Conservation (phyloP, 768 basidiomycete genomes). For the Rhodotorula babjevae region DNA sequence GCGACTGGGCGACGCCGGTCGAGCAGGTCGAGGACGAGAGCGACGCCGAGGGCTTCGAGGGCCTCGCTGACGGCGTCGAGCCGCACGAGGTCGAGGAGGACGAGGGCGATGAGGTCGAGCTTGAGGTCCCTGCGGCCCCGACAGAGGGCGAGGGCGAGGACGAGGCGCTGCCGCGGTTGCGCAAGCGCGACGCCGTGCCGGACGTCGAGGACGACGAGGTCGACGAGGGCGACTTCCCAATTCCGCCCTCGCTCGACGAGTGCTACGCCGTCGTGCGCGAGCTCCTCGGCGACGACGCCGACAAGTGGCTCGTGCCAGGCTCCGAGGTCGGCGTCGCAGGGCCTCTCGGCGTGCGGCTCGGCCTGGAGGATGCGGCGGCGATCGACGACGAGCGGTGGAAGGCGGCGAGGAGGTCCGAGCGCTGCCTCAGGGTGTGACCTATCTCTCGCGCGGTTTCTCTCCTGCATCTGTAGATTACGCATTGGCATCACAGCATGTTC, state of each 20-base stretch:
- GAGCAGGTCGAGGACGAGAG: neutral
- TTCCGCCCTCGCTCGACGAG: constrained; percentile 10
- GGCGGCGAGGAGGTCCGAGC: constrained; percentile 7
- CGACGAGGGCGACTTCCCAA: constrained; percentile 8
- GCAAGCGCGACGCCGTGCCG: no score
- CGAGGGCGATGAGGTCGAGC: neutral
- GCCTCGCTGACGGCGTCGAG: no score
- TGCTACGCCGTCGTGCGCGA: neutral
- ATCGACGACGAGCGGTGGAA: constrained; percentile 4
- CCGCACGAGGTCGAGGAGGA: neutral
- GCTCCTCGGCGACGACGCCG: constrained; percentile 1
- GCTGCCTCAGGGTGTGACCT: neutral
- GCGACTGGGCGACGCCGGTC: constrained; percentile 9
- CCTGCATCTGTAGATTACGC: neutral
- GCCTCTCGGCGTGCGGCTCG: constrained; percentile 1
- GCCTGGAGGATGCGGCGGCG: neutral
- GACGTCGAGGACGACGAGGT: neutral
- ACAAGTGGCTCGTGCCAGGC: neutral
- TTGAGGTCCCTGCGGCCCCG: neutral
- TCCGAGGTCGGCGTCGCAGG: constrained; percentile 23
- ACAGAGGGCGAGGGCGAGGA: no score
- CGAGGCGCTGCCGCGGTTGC: no score
- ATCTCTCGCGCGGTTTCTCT: no score
- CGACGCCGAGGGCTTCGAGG: neutral
- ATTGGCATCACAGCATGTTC: neutral